These are phyloP conservation scores for Friedmanniomyces endolithicus DNA, from an alignment of 495 filamentous ascomycete species.

Conservation along the genomic window DNA sequence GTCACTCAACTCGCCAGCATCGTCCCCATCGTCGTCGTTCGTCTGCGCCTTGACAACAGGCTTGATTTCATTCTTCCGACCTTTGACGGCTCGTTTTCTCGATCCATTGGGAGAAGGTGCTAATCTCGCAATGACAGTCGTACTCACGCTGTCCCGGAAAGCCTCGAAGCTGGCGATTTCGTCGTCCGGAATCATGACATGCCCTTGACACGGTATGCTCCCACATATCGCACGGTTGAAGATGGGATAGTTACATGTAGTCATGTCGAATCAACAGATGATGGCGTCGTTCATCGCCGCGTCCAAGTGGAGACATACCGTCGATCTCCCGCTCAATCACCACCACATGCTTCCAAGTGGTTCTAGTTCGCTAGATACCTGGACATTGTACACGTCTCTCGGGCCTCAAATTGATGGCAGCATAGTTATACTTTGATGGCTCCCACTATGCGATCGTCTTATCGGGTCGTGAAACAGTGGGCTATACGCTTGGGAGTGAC, in stretches of 20 bases:
- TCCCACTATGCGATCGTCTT: too few species aligned
- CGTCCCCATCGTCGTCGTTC: constrained; percentile 21
- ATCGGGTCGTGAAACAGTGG: too few species aligned
- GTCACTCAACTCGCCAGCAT: constrained; percentile 58
- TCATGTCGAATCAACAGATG: not conserved
- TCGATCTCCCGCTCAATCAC: not conserved
- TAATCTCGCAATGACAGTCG: constrained; percentile 44
- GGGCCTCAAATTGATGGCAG: too few species aligned
- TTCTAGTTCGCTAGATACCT: too few species aligned
- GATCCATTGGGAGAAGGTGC: constrained; percentile 29
- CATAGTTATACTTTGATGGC: too few species aligned
- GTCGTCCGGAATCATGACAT: constrained; percentile 15
- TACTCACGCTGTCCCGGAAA: constrained; percentile 57
- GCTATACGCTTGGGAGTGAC: too few species aligned
- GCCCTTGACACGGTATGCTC: not conserved
- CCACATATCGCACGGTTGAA: too few species aligned
- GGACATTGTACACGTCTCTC: too few species aligned
- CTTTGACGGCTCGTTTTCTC: constrained; percentile 35
- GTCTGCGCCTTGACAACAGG: constrained; percentile 1
- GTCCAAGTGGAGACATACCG: not conserved
- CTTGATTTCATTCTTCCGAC: constrained; percentile 33
- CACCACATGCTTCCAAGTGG: not conserved
- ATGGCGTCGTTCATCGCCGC: not conserved
- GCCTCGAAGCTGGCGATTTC: constrained; percentile 48
- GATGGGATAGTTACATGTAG: too few species aligned